These are phyloP conservation scores for Cryphonectria naterciae DNA, from an alignment of 2,329 filamentous ascomycete species.

Conservation along the genomic window DNA sequence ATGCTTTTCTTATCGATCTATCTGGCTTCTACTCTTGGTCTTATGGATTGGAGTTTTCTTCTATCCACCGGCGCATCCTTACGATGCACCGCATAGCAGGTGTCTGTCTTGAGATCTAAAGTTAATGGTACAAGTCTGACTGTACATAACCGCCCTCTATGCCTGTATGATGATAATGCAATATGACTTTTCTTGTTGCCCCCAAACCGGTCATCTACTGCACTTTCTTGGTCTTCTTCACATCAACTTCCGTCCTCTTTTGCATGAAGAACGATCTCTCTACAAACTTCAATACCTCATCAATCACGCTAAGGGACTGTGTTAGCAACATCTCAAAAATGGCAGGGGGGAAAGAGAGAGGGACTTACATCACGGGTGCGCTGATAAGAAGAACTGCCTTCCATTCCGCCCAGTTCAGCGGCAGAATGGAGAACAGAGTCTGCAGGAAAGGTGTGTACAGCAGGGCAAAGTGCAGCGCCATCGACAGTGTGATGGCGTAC, in stretches of 20 bases:
- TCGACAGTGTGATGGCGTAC: constrained; percentile 89
- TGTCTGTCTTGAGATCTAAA: constrained; percentile 25
- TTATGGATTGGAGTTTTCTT: not conserved
- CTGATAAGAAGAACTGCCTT: constrained; percentile 87
- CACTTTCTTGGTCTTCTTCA: constrained; percentile 56
- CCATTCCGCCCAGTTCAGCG: constrained; percentile 87
- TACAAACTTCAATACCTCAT: constrained; percentile 79
- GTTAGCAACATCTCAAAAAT: not conserved
- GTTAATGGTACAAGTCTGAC: constrained; percentile 17
- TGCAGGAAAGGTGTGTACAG: constrained; percentile 92
- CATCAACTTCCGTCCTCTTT: constrained; percentile 45
- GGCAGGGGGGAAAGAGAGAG: not conserved
- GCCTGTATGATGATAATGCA: constrained; percentile 23
- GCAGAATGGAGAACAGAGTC: constrained; percentile 85
- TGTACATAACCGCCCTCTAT: constrained; percentile 28
- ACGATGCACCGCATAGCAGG: constrained; percentile 5
- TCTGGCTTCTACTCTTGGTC: not conserved
- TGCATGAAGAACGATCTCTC: constrained; percentile 71
- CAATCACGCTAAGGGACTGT: constrained; percentile 64
- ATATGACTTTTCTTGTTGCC: constrained; percentile 9
- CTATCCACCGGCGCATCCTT: not conserved
- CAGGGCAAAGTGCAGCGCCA: constrained; percentile 92
- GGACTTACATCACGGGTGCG: constrained; percentile 85
- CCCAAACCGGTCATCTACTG: constrained; percentile 43
- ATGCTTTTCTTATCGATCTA: too few species aligned